Conservation (phyloP, 2,329 filamentous ascomycete species). For the Zasmidium cellare region DNA sequence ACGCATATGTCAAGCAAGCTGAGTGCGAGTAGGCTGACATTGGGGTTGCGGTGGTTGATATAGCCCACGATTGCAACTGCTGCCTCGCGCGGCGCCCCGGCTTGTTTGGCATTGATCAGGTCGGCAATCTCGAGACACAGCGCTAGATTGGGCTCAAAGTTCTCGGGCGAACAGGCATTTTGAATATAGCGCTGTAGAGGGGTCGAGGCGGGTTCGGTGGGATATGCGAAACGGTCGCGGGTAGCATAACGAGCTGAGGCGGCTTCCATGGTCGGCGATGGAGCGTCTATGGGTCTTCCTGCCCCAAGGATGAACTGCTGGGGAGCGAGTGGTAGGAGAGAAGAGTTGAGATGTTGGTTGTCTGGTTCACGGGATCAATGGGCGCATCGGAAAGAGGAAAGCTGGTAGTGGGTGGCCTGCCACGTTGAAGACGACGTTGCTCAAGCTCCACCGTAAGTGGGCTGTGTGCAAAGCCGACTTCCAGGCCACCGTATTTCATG, state of each 20-base stretch:
- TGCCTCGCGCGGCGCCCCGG: constrained; percentile 90
- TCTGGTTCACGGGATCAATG: too few relatives aligned
- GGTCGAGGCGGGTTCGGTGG: constrained; percentile 74
- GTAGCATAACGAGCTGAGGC: constrained; percentile 93
- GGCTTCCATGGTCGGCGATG: constrained; percentile 68
- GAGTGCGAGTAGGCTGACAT: constrained; percentile 86
- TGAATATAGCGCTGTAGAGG: constrained; percentile 94
- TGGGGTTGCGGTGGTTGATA: constrained; percentile 95
- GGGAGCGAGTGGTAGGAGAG: too few relatives aligned
- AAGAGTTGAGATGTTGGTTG: too few relatives aligned
- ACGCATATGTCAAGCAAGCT: constrained; percentile 95
- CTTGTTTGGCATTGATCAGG: constrained; percentile 96
- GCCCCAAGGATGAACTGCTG: background rate
- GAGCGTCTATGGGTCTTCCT: constrained; percentile 12
- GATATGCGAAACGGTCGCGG: constrained; percentile 87
- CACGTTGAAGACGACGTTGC: too few relatives aligned
- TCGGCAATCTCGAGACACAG: constrained; percentile 95
- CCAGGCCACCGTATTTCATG: background rate
- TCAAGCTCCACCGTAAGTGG: too few relatives aligned
- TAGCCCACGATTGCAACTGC: constrained; percentile 90
- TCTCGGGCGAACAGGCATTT: constrained; percentile 93
- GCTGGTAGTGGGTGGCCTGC: too few relatives aligned
- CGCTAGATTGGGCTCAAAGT: constrained; percentile 96
- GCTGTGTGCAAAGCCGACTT: background rate
- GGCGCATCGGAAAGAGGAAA: too few relatives aligned